phyloP scores from a whole-genome alignment of 2,329 filamentous ascomycete genomes.

The Allantophomopsis cytisporea region DNA sequence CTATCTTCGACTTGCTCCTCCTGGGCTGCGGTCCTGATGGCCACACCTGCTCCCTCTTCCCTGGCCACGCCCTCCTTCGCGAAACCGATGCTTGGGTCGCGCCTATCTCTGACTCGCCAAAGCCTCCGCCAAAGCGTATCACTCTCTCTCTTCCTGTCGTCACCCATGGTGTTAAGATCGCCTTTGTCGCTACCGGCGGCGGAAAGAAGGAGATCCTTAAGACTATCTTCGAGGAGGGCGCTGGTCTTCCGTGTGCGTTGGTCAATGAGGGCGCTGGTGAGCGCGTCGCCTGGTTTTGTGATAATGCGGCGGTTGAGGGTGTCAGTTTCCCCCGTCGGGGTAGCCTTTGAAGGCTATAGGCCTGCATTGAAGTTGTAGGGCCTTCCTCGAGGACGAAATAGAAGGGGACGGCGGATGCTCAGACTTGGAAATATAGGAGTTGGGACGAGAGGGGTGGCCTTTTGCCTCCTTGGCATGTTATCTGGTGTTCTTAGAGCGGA shows the following conservation, averaged over 20 bases:
- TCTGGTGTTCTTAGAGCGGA: too few species aligned
- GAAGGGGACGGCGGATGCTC: too few species aligned
- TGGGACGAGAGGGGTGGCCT: too few species aligned
- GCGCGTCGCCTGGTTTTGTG: conserved; percentile 91
- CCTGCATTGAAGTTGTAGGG: too few species aligned
- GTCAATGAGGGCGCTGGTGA: conserved; percentile 78
- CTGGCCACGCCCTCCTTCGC: conserved; percentile 72
- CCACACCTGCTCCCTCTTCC: conserved; percentile 95
- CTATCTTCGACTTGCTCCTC: conserved; percentile 87
- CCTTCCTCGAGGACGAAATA: too few species aligned
- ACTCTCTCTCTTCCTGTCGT: conserved; percentile 88
- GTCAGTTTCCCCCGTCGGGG: conserved; percentile 71
- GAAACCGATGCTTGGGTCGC: conserved; percentile 88
- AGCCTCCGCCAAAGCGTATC: conserved; percentile 82
- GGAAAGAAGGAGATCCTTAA: conserved; percentile 89
- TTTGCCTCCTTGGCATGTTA: too few species aligned
- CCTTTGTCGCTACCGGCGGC: conserved; percentile 79
- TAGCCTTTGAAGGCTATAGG: conserved; percentile 24
- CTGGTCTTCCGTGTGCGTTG: conserved; percentile 68
- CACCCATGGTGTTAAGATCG: conserved; percentile 72
- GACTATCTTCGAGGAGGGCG: conserved; percentile 72
- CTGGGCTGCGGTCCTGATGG: conserved; percentile 92
- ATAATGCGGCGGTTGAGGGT: conserved; percentile 72
- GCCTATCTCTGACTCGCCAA: conserved; percentile 83
- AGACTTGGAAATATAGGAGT: too few species aligned